Evolutionary conservation across 306 rosid genomes (phyloP).

Genomic region (Canavalia ensiformis): DNA sequence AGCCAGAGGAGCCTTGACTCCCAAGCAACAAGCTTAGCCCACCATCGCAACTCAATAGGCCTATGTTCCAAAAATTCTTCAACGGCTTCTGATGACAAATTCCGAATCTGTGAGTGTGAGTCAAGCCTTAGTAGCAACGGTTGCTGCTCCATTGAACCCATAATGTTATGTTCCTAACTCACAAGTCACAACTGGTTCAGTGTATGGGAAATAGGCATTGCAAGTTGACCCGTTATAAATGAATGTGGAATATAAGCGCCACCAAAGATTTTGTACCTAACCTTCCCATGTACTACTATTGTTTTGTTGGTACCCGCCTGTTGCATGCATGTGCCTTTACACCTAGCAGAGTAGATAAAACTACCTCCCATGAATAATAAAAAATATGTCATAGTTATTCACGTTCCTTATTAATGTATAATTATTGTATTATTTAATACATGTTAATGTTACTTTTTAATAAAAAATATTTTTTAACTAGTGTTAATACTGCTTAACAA

Average conservation of each 20-base stretch:
- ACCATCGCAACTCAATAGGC: conserved; percentile 54
- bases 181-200: conserved; percentile 15
- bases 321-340: background rate
- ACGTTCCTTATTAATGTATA: too few relatives aligned
- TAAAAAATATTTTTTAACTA: too few relatives aligned
- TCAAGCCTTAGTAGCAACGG: conserved; percentile 44
- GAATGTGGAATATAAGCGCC: background rate
- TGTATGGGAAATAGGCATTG: conserved; percentile 4
- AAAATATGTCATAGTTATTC: too few relatives aligned
- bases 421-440: too few relatives aligned
- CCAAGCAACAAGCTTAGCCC: conserved; percentile 70
- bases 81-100: conserved; percentile 55
- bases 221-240: background rate
- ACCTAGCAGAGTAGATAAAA: conserved; percentile 8
- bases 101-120: conserved; percentile 45
- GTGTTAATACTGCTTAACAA: too few relatives aligned
- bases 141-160: conserved; percentile 47
- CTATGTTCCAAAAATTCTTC: conserved; percentile 56
- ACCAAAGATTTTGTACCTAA: background rate
- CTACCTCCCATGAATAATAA: background rate
- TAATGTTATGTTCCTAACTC: background rate
- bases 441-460: too few relatives aligned
- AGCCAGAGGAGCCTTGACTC: conserved; percentile 81
- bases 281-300: background rate
- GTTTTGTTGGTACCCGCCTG: background rate